Percentiles rank a stretch among this genome's conserved stretches.
These are phyloP conservation scores for Ceratobasidium sp. DNA, from an alignment of 1,284 basidiomycete genomes.

Conservation along the genomic window DNA sequence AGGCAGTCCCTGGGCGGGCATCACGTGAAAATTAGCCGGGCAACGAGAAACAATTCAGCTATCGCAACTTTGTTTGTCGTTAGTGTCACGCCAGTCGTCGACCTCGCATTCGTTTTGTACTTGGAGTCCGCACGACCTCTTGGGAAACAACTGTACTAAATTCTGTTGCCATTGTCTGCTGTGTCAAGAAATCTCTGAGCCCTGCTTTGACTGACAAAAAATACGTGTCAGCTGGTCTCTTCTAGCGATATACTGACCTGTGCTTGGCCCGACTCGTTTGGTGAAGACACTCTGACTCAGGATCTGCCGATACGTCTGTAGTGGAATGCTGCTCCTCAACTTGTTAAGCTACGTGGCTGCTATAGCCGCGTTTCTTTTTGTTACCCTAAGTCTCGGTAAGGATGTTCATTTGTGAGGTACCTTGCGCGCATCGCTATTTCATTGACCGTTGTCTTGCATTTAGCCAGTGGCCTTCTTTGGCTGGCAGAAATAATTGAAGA, in stretches of 20 bases:
- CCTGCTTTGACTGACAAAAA: not conserved
- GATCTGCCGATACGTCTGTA: not conserved
- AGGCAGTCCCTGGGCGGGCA: conserved; percentile 14
- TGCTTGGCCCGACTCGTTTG: not conserved
- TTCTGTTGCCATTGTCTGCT: not conserved
- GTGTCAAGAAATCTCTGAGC: not conserved
- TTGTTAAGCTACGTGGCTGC: conserved; percentile 63
- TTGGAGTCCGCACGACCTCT: not conserved
- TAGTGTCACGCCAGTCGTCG: conserved; percentile 1
- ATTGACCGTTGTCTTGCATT: conserved; percentile 40
- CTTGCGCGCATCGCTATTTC: not conserved
- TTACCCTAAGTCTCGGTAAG: conserved; percentile 79
- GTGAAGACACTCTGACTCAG: not conserved
- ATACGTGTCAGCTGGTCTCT: not conserved
- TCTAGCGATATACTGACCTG: not conserved
- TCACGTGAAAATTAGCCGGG: not conserved
- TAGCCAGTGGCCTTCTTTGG: conserved; percentile 91
- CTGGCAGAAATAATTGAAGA: conserved; percentile 95
- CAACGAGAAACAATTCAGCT: not conserved
- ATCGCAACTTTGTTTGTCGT: not conserved
- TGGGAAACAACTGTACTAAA: not conserved
- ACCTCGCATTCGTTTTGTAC: conserved; percentile 10
- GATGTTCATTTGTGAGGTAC: conserved; percentile 19
- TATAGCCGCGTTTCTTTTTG: conserved; percentile 74
- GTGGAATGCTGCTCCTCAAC: conserved; percentile 46